These are phyloP conservation scores for Aspergillus sp. DNA, from an alignment of 2,329 filamentous ascomycete species.

Conservation along the genomic window DNA sequence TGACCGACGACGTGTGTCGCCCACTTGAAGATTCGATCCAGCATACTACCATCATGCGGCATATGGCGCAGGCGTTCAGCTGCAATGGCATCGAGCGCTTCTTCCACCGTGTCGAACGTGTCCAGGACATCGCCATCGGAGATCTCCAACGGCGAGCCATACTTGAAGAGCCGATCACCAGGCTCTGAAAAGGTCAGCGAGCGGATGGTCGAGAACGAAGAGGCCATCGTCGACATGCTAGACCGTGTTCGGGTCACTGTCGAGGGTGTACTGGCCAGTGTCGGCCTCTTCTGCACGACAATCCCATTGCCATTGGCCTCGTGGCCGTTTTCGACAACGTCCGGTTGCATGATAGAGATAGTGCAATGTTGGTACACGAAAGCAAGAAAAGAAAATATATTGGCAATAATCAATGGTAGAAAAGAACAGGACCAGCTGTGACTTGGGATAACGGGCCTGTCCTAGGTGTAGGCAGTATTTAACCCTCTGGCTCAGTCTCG, in stretches of 20 bases:
- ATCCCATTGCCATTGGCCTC: neutral
- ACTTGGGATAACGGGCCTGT: neutral
- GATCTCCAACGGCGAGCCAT: neutral
- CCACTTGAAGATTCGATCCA: constrained; percentile 2
- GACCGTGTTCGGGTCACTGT: neutral
- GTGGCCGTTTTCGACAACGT: neutral
- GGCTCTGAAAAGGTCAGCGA: neutral
- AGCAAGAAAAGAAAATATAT: neutral
- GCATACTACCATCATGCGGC: constrained; percentile 2
- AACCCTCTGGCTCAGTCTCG: neutral
- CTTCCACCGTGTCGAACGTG: neutral
- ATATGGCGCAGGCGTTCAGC: constrained; percentile 1
- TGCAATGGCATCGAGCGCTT: constrained; percentile 1
- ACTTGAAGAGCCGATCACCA: neutral
- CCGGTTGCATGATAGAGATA: neutral
- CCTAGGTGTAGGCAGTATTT: neutral
- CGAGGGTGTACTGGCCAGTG: neutral
- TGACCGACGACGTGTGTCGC: neutral
- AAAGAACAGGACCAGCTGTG: neutral
- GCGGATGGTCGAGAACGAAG: neutral
- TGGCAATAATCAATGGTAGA: neutral
- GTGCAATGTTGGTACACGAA: neutral
- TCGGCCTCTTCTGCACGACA: neutral
- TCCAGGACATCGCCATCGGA: neutral
- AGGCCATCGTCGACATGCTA: neutral